These are phyloP conservation scores for Cairneyella variabilis DNA, from an alignment of 495 filamentous ascomycete genomes.

Conservation along the genomic window DNA sequence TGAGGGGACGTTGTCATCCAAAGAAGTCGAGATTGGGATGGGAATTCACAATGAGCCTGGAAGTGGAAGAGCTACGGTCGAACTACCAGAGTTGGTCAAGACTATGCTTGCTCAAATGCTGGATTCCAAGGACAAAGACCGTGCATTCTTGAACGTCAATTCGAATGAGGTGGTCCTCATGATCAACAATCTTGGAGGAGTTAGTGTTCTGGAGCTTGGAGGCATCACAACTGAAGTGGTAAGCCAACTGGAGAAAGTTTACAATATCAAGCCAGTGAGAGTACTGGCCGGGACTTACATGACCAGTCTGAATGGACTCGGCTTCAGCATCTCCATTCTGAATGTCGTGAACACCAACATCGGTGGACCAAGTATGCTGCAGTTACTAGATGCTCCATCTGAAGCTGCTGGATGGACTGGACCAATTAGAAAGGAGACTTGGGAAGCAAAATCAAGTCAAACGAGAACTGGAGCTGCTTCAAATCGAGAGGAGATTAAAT, in stretches of 20 bases:
- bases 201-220: constrained; percentile 82
- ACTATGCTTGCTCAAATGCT: constrained; percentile 82
- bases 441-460: constrained; percentile 47
- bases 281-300: constrained; percentile 65
- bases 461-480: constrained; percentile 37
- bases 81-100: constrained; percentile 65
- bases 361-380: constrained; percentile 74
- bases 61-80: constrained; percentile 62
- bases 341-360: constrained; percentile 78
- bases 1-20: constrained; percentile 52
- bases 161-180: constrained; percentile 66
- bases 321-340: constrained; percentile 85
- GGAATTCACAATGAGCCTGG: constrained; percentile 97
- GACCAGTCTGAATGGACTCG: constrained; percentile 88
- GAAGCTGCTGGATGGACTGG: constrained; percentile 85
- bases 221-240: constrained; percentile 86
- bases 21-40: constrained; percentile 94
- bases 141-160: constrained; percentile 70
- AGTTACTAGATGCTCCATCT: constrained; percentile 80
- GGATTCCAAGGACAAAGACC: constrained; percentile 72
- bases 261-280: constrained; percentile 69
- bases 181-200: constrained; percentile 92
- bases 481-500: constrained; percentile 43
- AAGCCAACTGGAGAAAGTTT: constrained; percentile 65
- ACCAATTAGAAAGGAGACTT: constrained; percentile 59